A percentile compares a stretch with the other conserved stretches of the same genome.
Evolutionary conservation across 148 eudicot species (phyloP).

Genomic region (Tetragonia tetragonoides): DNA sequence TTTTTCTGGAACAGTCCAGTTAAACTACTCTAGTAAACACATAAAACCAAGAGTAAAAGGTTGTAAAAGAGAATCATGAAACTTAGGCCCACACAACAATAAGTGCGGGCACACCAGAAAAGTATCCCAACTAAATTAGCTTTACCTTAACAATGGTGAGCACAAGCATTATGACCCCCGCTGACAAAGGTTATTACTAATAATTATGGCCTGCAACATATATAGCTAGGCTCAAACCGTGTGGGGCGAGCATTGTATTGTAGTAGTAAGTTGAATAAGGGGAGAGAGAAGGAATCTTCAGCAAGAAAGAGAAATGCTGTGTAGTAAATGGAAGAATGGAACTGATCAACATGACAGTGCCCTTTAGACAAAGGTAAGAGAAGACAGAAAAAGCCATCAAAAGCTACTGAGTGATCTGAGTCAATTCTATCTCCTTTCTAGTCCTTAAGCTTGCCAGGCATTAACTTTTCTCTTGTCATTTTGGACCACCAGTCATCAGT

Average conservation of each 20-base stretch:
- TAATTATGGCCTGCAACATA: neutral
- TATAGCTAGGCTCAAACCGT: neutral
- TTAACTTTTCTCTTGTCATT: neutral
- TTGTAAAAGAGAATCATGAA: neutral
- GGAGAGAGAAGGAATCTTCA: slow-evolving; percentile 12
- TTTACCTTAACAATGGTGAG: neutral
- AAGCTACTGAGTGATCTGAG: neutral
- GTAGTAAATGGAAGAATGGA: neutral
- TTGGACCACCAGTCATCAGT: neutral
- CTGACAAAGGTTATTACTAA: slow-evolving; percentile 1
- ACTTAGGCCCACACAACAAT: neutral
- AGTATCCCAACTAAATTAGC: no score
- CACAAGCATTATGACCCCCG: neutral
- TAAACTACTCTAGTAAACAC: no score
- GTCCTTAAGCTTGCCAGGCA: no score
- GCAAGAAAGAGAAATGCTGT: neutral
- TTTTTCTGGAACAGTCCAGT: no score
- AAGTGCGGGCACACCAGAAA: no score
- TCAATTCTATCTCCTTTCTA: neutral
- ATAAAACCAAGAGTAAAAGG: neutral
- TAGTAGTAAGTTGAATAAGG: neutral
- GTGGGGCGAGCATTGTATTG: neutral
- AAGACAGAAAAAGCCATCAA: neutral
- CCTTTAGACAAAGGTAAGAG: neutral
- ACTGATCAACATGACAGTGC: neutral